Base-by-base conservation (phyloP, 257 asterid species). In the Solanum gandarillasii region DNA sequence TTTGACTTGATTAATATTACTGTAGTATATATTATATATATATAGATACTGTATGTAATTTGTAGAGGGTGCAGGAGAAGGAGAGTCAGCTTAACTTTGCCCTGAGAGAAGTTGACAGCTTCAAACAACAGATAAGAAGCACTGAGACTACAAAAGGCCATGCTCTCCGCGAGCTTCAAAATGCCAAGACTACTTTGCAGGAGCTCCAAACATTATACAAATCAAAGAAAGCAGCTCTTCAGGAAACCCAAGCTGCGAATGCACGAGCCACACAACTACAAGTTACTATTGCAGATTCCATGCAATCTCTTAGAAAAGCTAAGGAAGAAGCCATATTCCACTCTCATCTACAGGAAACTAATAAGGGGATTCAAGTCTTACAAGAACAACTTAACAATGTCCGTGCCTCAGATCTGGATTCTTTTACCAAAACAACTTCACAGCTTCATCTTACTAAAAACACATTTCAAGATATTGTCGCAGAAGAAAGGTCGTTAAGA, bases 291-390 rank as follows among this genome's bases (percentile, higher is more conserved):
- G 84, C 76, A 31, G 41, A 87, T 35, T 81, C 82, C 12, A 83
- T 92, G 87, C 76, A 65, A 83, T 89, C 86, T 16, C 92, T 88
- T 65, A 88, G 88, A 43, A 83, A 76, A 20, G 91, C 91, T 4
- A 94, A 88, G 48, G 87, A 83, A 71, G 89, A 83, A 36, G 83
- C 83, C 12, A 83, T 52, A 48, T 31, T 88, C 65, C 21, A n/a
- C 38, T 67, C 38, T 82, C 48, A 39, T 39, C 71, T 88, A 4
- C 62, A 60, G n/a, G 87, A 72, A 70, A 88, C 89, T 18, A 48
- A 46, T 38, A 43, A 85, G 36, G 89, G 46, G 32, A 88, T 88
- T 70, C 83, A 87, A 62, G 55, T 72, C 62, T 48, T 87, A 29
- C 86, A 85, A 74, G 75, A 88, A 79, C 71, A 84, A 67, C 32